These are phyloP conservation scores for Nicotiana obtusifolia DNA, from an alignment of 257 asterid species.

Conservation along the genomic window DNA sequence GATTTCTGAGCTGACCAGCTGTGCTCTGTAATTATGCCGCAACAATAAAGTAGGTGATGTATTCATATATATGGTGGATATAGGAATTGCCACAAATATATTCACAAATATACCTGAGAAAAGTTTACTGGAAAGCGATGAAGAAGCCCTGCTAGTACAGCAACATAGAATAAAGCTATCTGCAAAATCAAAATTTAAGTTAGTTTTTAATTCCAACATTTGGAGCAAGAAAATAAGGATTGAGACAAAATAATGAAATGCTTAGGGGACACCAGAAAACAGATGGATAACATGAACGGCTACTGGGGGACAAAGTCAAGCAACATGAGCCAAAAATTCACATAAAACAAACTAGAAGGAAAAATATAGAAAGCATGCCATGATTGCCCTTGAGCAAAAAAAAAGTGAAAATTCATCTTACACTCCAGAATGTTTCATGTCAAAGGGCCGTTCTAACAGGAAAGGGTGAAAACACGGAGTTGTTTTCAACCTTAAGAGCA, in stretches of 20 bases:
- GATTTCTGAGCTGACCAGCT: slow-evolving; percentile 86
- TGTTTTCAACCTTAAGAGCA: background rate
- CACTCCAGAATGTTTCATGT: background rate
- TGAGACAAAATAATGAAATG: background rate
- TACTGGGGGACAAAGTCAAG: background rate
- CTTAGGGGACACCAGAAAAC: background rate
- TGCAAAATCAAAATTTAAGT: slow-evolving; percentile 30
- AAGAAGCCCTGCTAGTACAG: slow-evolving; percentile 90
- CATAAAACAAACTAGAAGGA: background rate
- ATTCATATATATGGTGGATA: background rate
- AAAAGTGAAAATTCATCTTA: background rate
- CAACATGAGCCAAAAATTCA: background rate
- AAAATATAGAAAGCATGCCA: background rate
- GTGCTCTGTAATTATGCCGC: slow-evolving; percentile 41
- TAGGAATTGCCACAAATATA: background rate
- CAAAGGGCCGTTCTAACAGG: background rate
- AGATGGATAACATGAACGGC: slow-evolving; percentile 1
- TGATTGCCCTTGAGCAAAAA: background rate
- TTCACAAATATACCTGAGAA: slow-evolving; percentile 58
- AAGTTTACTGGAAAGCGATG: slow-evolving; percentile 89
- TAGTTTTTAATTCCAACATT: slow-evolving; percentile 2
- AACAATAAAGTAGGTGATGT: background rate
- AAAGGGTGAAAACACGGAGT: background rate
- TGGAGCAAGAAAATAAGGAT: background rate
- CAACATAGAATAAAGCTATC: slow-evolving; percentile 87